A percentile compares a stretch with the other conserved stretches of the same genome.
Evolutionary conservation across 768 basidiomycete genomes (phyloP).

Genomic region (Tulasnella sp.): DNA sequence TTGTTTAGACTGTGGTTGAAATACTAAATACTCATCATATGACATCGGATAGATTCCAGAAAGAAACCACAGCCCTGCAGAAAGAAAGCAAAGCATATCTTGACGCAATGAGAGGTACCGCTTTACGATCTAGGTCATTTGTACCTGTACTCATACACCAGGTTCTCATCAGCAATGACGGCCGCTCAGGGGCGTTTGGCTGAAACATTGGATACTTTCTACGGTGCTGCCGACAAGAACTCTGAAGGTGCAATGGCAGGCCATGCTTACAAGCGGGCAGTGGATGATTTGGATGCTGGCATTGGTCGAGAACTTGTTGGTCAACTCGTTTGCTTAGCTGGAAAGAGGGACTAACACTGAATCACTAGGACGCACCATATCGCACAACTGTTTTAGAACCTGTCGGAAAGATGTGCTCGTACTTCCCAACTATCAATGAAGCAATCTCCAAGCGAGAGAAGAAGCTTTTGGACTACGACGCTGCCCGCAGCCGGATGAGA

Average conservation of each 20-base stretch:
- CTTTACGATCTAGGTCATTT: neutral
- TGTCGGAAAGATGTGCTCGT: slow-evolving; percentile 89
- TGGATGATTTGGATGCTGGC: slow-evolving; percentile 82
- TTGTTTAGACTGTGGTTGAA: too few species aligned
- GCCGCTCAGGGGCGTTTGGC: slow-evolving; percentile 84
- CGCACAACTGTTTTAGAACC: slow-evolving; percentile 92
- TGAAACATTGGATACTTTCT: slow-evolving; percentile 88
- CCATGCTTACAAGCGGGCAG: slow-evolving; percentile 88
- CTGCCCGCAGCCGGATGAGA: slow-evolving; percentile 77
- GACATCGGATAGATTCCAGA: slow-evolving; percentile 61
- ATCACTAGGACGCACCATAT: slow-evolving; percentile 76
- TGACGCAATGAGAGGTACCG: slow-evolving; percentile 79
- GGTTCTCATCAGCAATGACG: slow-evolving; percentile 95
- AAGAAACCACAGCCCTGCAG: slow-evolving; percentile 84
- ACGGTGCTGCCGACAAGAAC: slow-evolving; percentile 65
- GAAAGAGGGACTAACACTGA: neutral
- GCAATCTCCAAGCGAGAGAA: slow-evolving; percentile 91
- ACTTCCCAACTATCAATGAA: slow-evolving; percentile 87
- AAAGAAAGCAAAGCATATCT: slow-evolving; percentile 92
- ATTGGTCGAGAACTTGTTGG: slow-evolving; percentile 70
- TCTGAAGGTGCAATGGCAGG: slow-evolving; percentile 95
- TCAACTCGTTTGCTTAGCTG: neutral
- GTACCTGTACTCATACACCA: neutral
- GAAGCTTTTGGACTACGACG: slow-evolving; percentile 96
- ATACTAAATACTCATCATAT: neutral